phyloP scores from a whole-genome alignment of 1,139 yeast species.

The Sugiyamaella novakii region DNA sequence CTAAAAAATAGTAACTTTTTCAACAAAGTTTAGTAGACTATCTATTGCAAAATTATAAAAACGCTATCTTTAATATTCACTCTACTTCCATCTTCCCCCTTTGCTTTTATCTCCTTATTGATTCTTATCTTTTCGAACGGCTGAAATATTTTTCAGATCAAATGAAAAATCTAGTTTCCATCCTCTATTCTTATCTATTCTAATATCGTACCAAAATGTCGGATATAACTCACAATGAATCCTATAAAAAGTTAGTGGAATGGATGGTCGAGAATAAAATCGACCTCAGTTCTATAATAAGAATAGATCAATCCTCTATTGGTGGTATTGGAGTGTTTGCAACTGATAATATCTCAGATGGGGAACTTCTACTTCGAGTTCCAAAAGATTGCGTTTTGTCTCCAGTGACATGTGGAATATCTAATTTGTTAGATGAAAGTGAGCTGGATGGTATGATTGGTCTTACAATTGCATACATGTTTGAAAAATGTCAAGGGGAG shows the following conservation, averaged over 20 bases:
- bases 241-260: conserved; percentile 28
- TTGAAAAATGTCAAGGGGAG: conserved; percentile 59
- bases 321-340: conserved; percentile 84
- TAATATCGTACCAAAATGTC: conserved; percentile 17
- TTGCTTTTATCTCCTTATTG: no score
- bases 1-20: not conserved
- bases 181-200: no score
- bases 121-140: no score
- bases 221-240: conserved; percentile 22
- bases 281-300: conserved; percentile 40
- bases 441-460: conserved; percentile 66
- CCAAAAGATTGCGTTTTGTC: conserved; percentile 40
- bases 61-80: no score
- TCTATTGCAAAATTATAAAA: no score
- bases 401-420: conserved; percentile 54
- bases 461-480: conserved; percentile 67
- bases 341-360: conserved; percentile 44
- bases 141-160: conserved; percentile 7
- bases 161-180: no score
- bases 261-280: conserved; percentile 39
- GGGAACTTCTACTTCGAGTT: conserved; percentile 36
- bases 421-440: conserved; percentile 66
- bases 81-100: no score
- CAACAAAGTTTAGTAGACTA: no score
- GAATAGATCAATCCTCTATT: conserved; percentile 50